Percentiles rank a stretch among this genome's conserved stretches.
Conservation (phyloP, 2,329 filamentous ascomycete species). For the Penicillium paneum region DNA sequence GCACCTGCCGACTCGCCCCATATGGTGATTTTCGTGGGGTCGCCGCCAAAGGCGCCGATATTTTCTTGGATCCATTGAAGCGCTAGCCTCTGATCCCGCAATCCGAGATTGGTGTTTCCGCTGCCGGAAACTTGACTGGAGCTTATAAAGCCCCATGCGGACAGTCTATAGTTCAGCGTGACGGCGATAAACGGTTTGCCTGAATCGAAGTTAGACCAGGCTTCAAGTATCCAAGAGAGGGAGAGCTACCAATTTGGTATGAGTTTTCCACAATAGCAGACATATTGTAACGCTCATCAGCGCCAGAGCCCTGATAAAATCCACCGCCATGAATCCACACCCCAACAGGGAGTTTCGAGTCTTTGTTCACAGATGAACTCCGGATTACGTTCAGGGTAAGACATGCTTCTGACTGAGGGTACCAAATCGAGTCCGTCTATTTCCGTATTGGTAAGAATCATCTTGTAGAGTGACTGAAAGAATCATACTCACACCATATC, state of each 20-base stretch:
- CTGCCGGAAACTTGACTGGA: constrained; percentile 42
- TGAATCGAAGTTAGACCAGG: neutral
- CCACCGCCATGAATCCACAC: constrained; percentile 63
- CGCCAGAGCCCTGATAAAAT: constrained; percentile 49
- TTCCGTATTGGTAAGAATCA: neutral
- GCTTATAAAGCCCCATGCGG: constrained; percentile 53
- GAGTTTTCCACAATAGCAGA: constrained; percentile 57
- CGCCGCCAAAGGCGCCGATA: constrained; percentile 35
- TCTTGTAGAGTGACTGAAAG: neutral
- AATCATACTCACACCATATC: constrained; percentile 46
- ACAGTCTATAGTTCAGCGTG: constrained; percentile 54
- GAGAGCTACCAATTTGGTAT: constrained; percentile 42
- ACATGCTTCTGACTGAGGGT: constrained; percentile 53
- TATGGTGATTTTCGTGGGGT: constrained; percentile 37
- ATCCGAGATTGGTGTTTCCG: constrained; percentile 58
- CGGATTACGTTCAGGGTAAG: constrained; percentile 62
- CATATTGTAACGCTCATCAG: constrained; percentile 60
- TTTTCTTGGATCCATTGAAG: constrained; percentile 40
- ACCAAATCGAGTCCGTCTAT: constrained; percentile 37
- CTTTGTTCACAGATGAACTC: constrained; percentile 38
- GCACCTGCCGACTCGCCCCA: constrained; percentile 60
- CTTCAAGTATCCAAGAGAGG: neutral
- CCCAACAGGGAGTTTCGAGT: constrained; percentile 51
- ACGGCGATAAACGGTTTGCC: constrained; percentile 52
- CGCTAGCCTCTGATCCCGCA: constrained; percentile 37